Conservation (phyloP, 352 stramenopile species). For the Globisporangium megalacanthum region DNA sequence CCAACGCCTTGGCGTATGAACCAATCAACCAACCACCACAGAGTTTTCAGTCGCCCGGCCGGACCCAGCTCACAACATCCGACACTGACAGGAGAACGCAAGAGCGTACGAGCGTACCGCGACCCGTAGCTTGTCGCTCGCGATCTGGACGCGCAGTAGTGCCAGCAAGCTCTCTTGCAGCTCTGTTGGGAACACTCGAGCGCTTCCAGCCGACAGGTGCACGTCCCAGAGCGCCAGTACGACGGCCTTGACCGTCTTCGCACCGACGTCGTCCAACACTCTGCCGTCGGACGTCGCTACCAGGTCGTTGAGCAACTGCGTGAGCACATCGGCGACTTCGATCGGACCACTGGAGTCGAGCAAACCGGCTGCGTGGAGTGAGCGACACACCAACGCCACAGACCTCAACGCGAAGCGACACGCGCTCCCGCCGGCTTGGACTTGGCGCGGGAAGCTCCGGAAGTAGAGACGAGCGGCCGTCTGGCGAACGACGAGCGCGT, state of each 20-base stretch:
- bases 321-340: no score
- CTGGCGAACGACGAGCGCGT: not conserved
- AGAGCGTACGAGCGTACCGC: slow-evolving; percentile 9
- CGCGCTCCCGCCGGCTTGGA: not conserved
- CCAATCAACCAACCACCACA: not conserved
- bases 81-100: not conserved
- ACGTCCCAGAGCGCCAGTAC: slow-evolving; percentile 2
- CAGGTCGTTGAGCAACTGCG: no score
- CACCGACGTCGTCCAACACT: not conserved
- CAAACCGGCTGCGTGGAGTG: not conserved
- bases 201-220: not conserved
- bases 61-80: no score
- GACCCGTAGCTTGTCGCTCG: slow-evolving; percentile 15
- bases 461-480: slow-evolving; percentile 2
- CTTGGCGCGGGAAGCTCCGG: not conserved
- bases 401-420: slow-evolving; percentile 3
- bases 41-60: no score
- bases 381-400: not conserved
- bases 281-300: not conserved
- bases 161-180: slow-evolving; percentile 8
- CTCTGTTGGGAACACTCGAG: not conserved
- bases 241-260: not conserved
- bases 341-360: not conserved
- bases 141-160: slow-evolving; percentile 6
- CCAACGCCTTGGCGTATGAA: not conserved